phyloP scores from a whole-genome alignment of 805 yeast genomes.

The Torulaspora delbrueckii region DNA sequence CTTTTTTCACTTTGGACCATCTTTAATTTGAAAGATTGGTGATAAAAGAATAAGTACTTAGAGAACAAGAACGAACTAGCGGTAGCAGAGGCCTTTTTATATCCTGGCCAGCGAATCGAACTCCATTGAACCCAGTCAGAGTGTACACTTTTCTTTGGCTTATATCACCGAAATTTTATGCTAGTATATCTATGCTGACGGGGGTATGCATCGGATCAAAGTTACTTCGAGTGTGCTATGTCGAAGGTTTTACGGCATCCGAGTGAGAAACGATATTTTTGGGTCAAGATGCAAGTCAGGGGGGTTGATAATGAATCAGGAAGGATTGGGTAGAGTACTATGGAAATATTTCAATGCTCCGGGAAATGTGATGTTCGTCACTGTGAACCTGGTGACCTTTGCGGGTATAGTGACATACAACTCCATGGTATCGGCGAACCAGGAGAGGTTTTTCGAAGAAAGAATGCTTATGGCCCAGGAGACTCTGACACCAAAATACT shows the following conservation, averaged over 20 bases:
- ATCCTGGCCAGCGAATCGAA: background rate
- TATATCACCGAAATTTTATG: background rate
- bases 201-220: constrained; percentile 11
- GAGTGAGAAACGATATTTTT: constrained; percentile 5
- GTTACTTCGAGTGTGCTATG: constrained; percentile 3
- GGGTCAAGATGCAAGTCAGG: constrained; percentile 8
- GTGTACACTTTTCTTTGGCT: background rate
- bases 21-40: background rate
- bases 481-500: background rate
- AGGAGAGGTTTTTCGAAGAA: constrained; percentile 11
- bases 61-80: background rate
- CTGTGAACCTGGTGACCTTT: constrained; percentile 36
- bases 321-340: constrained; percentile 15
- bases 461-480: constrained; percentile 7
- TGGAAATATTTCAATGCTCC: constrained; percentile 41
- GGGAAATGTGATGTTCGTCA: constrained; percentile 36
- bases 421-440: constrained; percentile 23
- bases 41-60: background rate
- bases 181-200: constrained; percentile 1
- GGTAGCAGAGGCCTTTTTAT: background rate
- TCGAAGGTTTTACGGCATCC: constrained; percentile 11
- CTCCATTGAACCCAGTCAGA: background rate
- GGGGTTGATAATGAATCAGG: constrained; percentile 11
- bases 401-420: constrained; percentile 35
- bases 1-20: background rate